Conservation (phyloP, 1,284 basidiomycete species). For the Flammula alnicola region DNA sequence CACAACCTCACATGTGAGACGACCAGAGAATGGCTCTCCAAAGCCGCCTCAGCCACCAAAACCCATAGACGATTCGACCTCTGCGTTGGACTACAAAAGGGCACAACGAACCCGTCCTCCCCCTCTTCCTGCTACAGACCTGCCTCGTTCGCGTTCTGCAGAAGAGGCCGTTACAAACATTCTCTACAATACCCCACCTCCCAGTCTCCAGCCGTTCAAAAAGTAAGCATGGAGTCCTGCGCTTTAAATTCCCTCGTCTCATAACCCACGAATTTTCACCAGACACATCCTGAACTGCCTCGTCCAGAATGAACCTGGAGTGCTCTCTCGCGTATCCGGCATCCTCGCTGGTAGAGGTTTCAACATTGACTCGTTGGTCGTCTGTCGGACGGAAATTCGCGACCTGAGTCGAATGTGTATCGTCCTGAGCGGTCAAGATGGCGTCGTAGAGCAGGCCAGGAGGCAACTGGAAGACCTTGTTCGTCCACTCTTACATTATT, state of each 20-base stretch:
- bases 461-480: slow-evolving; percentile 94
- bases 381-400: slow-evolving; percentile 96
- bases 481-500: slow-evolving; percentile 35
- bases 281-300: slow-evolving; percentile 98
- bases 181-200: slow-evolving; percentile 94
- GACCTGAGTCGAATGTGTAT: slow-evolving; percentile 99
- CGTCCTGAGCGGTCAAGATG: slow-evolving; percentile 95
- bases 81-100: slow-evolving; percentile 93
- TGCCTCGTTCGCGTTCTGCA: slow-evolving; percentile 77
- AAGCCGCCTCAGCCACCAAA: slow-evolving; percentile 72
- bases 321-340: slow-evolving; percentile 96
- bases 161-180: slow-evolving; percentile 97
- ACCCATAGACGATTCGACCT: slow-evolving; percentile 87
- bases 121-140: slow-evolving; percentile 77
- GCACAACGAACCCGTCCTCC: slow-evolving; percentile 72
- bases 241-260: slow-evolving; percentile 7
- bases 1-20: slow-evolving; percentile 35
- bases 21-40: slow-evolving; percentile 35
- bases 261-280: slow-evolving; percentile 18
- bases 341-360: slow-evolving; percentile 97
- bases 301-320: slow-evolving; percentile 99
- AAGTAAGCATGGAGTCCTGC: slow-evolving; percentile 57
- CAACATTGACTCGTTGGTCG: slow-evolving; percentile 99
- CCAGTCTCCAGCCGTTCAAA: slow-evolving; percentile 92
- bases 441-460: slow-evolving; percentile 96